Evolutionary conservation across 805 yeast genomes (phyloP), one percentile per base, ranked within the genome.

Genomic region (Yamadazyma sp.): DNA sequence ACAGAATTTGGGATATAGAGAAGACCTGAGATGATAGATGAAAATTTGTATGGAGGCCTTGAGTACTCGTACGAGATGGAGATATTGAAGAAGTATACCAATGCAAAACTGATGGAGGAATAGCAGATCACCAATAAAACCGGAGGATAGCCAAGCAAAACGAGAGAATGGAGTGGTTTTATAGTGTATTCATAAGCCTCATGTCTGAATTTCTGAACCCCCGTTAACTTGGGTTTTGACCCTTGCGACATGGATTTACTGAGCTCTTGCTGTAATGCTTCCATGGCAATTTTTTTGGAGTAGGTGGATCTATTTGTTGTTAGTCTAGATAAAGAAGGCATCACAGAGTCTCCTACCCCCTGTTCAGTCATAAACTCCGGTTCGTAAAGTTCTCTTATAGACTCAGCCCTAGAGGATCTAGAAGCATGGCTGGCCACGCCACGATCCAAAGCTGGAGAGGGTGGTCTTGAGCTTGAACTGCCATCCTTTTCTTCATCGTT

Each of bases 1-100:
- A 85, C 75, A 0, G 95, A 85, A 57, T 87, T 87, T 24, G 96
- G 95, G 22, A 87, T 78, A 62, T 85, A 87, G 39, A 84, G 70
- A 18, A 87, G 67, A 22, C 96, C 96, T 33, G 82, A 73, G 39
- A 80, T 69, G 33, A 85, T 59, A 0, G 84, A 60, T 22, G 67
- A 62, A 67, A 83, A 88, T 50, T 78, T 76, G 58, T 87, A 87
- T 3, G 96, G 96, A 0, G 63, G 58, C 14, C 71, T 52, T 0
- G 84, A 64, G 57, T 79, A 87, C 36, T 70, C 71, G 50, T 75
- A 73, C 32, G 90, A 72, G 28, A 88, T 65, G 3, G 91, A 72
- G 75, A 86, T 71, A 61, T 88, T 88, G 51, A 85, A 77, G 45
- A 83, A 77, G 54, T 86, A 87, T 13, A 84, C 60, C 11, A 77